Evolutionary conservation across 257 asterid genomes (phyloP), one percentile per base, ranked within the genome.

Genomic region (Nemophila menziesii): DNA sequence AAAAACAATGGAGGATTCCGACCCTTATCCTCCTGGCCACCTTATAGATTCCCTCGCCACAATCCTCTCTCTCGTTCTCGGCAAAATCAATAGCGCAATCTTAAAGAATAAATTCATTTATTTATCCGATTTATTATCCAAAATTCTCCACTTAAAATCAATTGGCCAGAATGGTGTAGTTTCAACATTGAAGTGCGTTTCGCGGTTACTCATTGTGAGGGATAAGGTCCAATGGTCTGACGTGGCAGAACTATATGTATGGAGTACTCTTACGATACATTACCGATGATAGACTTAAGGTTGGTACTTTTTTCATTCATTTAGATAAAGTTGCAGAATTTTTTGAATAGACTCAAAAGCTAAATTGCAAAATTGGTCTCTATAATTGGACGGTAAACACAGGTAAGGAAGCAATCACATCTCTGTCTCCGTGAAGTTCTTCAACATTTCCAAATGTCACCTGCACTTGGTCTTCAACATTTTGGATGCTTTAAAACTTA

Each of bases 391-490:
- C 49, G 50, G 57, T 49, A 33, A 58, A 51, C 39, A 36, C 80
- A 90, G 98, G 87, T 78, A 26, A 50, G 93, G 37, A 90, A 66
- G 64, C 90, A 73, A 61, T 66, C 94, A 1, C 92, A 85, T 58
- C 33, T 44, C 45, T 71, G 78, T 53, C 73, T 90, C 2, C 73
- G 69, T 16, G 86, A 81, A 15, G 70, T 74, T 52, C 56, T 85
- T 43, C 63, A 55, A 54, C 43, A 62, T 51, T 73, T 78, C 65
- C 85, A 66, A 55, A 57, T 17, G 54, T 51, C 63, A 29, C 64
- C 77, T 1, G 8, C 39, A 33, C 75, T 68, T 48, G 63, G 69
- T 81, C 54, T 67, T 90, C 34, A 74, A 78, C 42, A 59, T 85
- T 75, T 75, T 90, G 60, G 98, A 90, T 67, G 82, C 92, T 33